A percentile compares a stretch with the other conserved stretches of the same genome.
Evolutionary conservation across 2,329 filamentous ascomycete genomes (phyloP).

Genomic region (Xylaria polymorpha): DNA sequence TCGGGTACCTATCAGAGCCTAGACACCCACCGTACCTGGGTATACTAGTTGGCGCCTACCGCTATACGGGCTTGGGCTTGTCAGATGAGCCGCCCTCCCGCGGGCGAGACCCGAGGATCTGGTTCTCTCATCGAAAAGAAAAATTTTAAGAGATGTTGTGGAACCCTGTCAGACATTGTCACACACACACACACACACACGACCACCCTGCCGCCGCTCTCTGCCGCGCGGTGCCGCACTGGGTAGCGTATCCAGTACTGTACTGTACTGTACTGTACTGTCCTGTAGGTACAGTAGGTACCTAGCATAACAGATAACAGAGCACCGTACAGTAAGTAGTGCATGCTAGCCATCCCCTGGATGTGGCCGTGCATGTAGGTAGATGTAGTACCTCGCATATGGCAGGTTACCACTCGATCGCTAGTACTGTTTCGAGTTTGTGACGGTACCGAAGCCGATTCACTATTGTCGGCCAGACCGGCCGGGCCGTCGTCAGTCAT

Average conservation of each 20-base stretch:
- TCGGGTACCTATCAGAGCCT: constrained; percentile 5
- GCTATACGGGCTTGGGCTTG: constrained; percentile 20
- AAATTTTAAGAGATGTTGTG: constrained; percentile 26
- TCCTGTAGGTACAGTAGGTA: no score
- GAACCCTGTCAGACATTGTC: constrained; percentile 25
- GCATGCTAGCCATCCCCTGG: background rate
- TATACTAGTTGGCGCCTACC: background rate
- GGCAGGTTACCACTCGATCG: constrained; percentile 23
- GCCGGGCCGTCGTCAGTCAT: constrained; percentile 13
- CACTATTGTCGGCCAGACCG: constrained; percentile 29
- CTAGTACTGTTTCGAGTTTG: background rate
- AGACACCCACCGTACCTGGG: background rate
- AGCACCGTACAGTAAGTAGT: background rate
- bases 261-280: no score
- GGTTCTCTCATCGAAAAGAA: constrained; percentile 27
- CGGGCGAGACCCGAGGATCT: constrained; percentile 31
- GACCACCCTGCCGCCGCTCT: constrained; percentile 17
- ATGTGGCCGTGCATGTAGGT: constrained; percentile 15
- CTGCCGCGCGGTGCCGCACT: constrained; percentile 11
- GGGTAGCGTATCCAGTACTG: no score
- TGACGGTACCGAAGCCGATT: background rate
- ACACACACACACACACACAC: background rate
- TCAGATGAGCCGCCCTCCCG: constrained; percentile 27
- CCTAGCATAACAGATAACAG: no score
- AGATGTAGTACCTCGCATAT: background rate